These are phyloP conservation scores for Lobosporangium transversale DNA, from an alignment of 192 early-diverging fungal genomes.

Conservation along the genomic window DNA sequence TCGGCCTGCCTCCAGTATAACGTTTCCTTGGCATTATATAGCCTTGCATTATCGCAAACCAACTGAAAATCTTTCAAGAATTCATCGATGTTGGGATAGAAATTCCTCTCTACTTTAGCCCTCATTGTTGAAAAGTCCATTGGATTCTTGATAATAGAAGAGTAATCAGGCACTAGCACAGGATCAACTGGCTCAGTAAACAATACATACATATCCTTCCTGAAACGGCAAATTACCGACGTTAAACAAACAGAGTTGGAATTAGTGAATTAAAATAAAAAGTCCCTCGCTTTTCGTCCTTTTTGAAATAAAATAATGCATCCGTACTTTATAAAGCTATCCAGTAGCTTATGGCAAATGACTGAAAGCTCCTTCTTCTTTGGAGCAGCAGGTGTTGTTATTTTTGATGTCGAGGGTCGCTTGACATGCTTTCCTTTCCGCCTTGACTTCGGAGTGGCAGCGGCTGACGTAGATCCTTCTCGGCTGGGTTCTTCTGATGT, in stretches of 20 bases:
- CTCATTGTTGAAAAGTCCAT: slow-evolving; percentile 96
- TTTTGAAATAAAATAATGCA: too few species aligned
- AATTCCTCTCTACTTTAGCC: slow-evolving; percentile 68
- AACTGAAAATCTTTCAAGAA: slow-evolving; percentile 83
- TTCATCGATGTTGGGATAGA: slow-evolving; percentile 73
- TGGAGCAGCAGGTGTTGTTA: slow-evolving; percentile 43
- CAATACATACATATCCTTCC: slow-evolving; percentile 86
- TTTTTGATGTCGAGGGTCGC: slow-evolving; percentile 43
- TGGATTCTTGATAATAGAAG: slow-evolving; percentile 78
- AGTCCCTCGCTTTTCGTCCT: too few species aligned
- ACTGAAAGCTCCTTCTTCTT: slow-evolving; percentile 70
- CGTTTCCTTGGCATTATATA: slow-evolving; percentile 85
- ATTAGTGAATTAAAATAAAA: too few species aligned
- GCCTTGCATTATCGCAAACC: slow-evolving; percentile 82
- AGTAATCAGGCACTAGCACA: slow-evolving; percentile 79
- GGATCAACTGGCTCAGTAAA: slow-evolving; percentile 90
- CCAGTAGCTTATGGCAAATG: slow-evolving; percentile 69
- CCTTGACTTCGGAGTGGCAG: neutral
- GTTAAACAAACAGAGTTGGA: too few species aligned
- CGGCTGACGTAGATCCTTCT: slow-evolving; percentile 19
- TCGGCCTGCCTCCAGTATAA: slow-evolving; percentile 85
- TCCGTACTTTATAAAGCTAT: slow-evolving; percentile 70
- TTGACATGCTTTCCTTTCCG: slow-evolving; percentile 43
- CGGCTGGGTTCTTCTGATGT: slow-evolving; percentile 2
- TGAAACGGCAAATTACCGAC: slow-evolving; percentile 43